These are phyloP conservation scores for Chalara sp. DNA, from an alignment of 2,329 filamentous ascomycete species.

Conservation along the genomic window DNA sequence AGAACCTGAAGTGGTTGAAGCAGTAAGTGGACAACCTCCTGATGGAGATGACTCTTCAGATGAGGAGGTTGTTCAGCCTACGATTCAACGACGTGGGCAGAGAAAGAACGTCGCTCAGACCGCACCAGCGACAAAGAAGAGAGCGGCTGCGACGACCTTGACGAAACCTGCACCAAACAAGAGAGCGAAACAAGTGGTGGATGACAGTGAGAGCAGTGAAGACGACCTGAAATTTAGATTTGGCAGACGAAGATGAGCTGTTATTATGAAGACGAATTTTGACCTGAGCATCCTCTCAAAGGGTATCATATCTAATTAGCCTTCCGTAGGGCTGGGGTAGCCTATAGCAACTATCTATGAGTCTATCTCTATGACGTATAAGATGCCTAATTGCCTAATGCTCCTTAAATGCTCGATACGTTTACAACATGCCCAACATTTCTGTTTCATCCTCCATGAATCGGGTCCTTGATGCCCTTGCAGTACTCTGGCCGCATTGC, in stretches of 20 bases:
- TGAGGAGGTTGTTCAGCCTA: slow-evolving; percentile 3
- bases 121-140: slow-evolving; percentile 17
- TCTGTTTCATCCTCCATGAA: too few relatives aligned
- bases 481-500: too few relatives aligned
- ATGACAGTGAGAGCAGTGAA: slow-evolving; percentile 19
- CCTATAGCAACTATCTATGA: too few relatives aligned
- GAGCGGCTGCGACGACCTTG: slow-evolving; percentile 15
- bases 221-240: slow-evolving; percentile 26
- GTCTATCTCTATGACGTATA: too few relatives aligned
- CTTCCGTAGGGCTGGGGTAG: too few relatives aligned
- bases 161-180: slow-evolving; percentile 19
- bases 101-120: slow-evolving; percentile 10
- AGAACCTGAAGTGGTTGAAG: slow-evolving; percentile 4
- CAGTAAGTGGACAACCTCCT: background rate
- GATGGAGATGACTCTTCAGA: slow-evolving; percentile 7
- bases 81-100: background rate
- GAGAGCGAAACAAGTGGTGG: slow-evolving; percentile 11
- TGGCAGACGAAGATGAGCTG: slow-evolving; percentile 12
- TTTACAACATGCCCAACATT: too few relatives aligned
- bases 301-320: too few relatives aligned
- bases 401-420: too few relatives aligned
- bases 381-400: too few relatives aligned
- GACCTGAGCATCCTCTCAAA: too few relatives aligned
- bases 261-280: too few relatives aligned
- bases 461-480: too few relatives aligned